Percentiles rank a stretch among this genome's conserved stretches.
These are phyloP conservation scores for Grosmannia serpens DNA, from an alignment of 2,329 filamentous ascomycete genomes.

Conservation along the genomic window DNA sequence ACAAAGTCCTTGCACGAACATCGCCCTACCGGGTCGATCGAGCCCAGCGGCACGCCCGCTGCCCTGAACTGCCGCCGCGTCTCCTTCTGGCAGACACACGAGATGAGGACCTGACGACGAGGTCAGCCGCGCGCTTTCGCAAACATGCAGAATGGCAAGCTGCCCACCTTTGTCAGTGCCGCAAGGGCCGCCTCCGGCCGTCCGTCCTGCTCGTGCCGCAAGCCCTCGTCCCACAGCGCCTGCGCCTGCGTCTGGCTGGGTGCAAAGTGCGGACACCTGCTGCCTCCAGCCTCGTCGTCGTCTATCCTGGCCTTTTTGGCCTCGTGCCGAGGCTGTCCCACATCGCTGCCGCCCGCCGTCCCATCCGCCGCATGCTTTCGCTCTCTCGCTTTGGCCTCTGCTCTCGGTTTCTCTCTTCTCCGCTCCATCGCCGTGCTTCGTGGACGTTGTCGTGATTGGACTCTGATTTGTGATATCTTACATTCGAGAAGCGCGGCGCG, in stretches of 20 bases:
- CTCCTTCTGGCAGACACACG: conserved; percentile 4
- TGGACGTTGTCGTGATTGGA: too few relatives aligned
- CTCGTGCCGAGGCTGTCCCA: too few relatives aligned
- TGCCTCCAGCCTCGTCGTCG: too few relatives aligned
- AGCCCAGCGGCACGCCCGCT: conserved; percentile 2
- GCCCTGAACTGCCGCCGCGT: conserved; percentile 1
- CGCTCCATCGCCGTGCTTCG: too few relatives aligned
- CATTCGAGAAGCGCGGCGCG: too few relatives aligned
- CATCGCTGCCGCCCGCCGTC: too few relatives aligned
- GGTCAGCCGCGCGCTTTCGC: neutral
- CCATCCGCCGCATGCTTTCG: too few relatives aligned
- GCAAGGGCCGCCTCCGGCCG: neutral
- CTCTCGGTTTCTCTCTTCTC: too few relatives aligned
- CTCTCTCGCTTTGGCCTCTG: too few relatives aligned
- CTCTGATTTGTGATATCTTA: too few relatives aligned
- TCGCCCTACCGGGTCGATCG: conserved; percentile 6
- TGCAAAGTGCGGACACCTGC: too few relatives aligned
- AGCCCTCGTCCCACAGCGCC: neutral
- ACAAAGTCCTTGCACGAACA: conserved; percentile 13
- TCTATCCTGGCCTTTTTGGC: too few relatives aligned
- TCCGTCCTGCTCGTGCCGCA: neutral
- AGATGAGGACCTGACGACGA: conserved; percentile 2
- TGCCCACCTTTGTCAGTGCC: neutral
- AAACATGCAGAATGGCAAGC: neutral
- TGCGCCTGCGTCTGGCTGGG: neutral